A percentile compares a stretch with the other conserved stretches of the same genome.
These are phyloP conservation scores for Lolium multiflorum DNA, from an alignment of 176 grass and related monocot genomes.

Conservation along the genomic window DNA sequence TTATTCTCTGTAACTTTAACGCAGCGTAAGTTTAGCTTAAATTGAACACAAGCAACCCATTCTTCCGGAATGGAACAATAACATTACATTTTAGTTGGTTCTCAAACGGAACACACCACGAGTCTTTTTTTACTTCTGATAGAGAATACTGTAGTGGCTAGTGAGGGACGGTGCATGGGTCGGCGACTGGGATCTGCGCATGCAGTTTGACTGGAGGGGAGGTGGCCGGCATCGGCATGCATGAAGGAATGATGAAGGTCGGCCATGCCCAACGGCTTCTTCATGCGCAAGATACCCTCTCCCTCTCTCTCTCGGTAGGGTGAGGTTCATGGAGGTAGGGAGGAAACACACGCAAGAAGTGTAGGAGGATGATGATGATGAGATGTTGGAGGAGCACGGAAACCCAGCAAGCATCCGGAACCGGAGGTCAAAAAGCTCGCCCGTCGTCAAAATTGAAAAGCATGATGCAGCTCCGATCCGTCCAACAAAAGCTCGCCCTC, in stretches of 20 bases:
- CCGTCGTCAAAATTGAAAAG: background rate
- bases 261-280: constrained; percentile 30
- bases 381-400: constrained; percentile 15
- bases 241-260: constrained; percentile 23
- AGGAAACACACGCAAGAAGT: constrained; percentile 13
- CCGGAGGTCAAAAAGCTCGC: background rate
- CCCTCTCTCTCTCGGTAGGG: background rate
- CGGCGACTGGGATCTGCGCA: background rate
- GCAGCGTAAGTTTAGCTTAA: too few species aligned
- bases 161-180: too few species aligned
- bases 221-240: background rate
- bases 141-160: too few species aligned
- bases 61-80: too few species aligned
- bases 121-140: too few species aligned
- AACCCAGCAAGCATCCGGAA: background rate
- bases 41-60: too few species aligned
- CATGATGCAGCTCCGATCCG: background rate
- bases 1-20: too few species aligned
- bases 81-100: too few species aligned
- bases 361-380: background rate
- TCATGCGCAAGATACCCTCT: background rate
- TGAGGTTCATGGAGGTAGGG: background rate
- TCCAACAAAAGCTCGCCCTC: background rate
- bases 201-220: background rate
- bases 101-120: too few species aligned